phyloP scores from a whole-genome alignment of 2,329 filamentous ascomycete genomes.

The Fusarium buharicum region DNA sequence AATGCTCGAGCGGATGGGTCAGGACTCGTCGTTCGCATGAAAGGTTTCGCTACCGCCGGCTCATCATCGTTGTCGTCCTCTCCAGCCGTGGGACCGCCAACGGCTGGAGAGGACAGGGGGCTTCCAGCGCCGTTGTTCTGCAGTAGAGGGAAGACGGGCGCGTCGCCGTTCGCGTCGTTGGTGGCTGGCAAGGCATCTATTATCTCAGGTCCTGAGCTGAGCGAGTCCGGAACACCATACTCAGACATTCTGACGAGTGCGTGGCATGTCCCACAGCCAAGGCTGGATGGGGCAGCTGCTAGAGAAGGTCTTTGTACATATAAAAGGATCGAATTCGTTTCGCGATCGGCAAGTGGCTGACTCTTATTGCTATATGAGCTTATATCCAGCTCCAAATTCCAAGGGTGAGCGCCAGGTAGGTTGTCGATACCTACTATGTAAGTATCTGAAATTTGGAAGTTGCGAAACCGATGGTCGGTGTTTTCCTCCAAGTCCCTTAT shows the following conservation, averaged over 20 bases:
- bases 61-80: slow-evolving; percentile 69
- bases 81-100: slow-evolving; percentile 37
- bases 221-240: slow-evolving; percentile 38
- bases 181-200: slow-evolving; percentile 30
- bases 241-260: slow-evolving; percentile 40
- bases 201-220: slow-evolving; percentile 34
- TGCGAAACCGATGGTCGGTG: slow-evolving; percentile 1
- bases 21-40: slow-evolving; percentile 65
- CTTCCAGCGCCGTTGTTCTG: slow-evolving; percentile 51
- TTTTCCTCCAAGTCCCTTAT: slow-evolving; percentile 23
- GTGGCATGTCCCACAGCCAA: slow-evolving; percentile 22
- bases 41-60: slow-evolving; percentile 66
- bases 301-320: slow-evolving; percentile 3
- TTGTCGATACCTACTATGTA: neutral
- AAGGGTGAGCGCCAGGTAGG: neutral
- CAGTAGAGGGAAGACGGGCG: slow-evolving; percentile 50
- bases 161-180: slow-evolving; percentile 33
- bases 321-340: neutral
- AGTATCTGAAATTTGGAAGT: neutral
- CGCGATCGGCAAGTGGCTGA: neutral
- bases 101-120: slow-evolving; percentile 41
- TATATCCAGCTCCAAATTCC: neutral
- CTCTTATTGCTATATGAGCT: neutral
- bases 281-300: neutral
- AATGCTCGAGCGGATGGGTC: slow-evolving; percentile 51